These are phyloP conservation scores for Lithospermum erythrorhizon DNA, from an alignment of 257 asterid genomes.

Conservation along the genomic window DNA sequence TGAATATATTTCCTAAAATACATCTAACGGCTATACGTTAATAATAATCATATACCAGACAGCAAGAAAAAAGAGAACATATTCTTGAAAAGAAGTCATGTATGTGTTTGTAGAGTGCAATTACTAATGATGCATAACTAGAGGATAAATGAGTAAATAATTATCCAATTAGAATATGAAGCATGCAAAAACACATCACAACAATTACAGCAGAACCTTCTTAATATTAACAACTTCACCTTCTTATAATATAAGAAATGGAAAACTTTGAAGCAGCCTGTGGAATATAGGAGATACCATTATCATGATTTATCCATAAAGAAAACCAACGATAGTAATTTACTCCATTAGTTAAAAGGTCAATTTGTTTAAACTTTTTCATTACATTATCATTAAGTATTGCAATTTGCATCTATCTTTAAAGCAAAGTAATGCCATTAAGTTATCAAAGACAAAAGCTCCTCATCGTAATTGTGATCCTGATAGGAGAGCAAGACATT, in stretches of 20 bases:
- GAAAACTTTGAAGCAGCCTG: background rate
- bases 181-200: too few species aligned
- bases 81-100: background rate
- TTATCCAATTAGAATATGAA: background rate
- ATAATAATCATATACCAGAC: slow-evolving; percentile 16
- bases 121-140: background rate
- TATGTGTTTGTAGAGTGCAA: background rate
- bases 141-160: background rate
- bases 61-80: background rate
- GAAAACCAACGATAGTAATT: background rate
- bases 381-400: slow-evolving; percentile 1
- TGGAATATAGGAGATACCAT: background rate
- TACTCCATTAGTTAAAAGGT: background rate
- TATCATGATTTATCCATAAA: background rate
- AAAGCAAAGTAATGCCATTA: slow-evolving; percentile 10
- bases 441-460: background rate
- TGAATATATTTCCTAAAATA: too few species aligned
- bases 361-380: slow-evolving; percentile 3
- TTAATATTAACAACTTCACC: background rate
- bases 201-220: background rate
- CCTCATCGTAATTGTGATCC: background rate
- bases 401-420: slow-evolving; percentile 9
- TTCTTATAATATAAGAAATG: background rate
- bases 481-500: background rate
- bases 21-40: too few species aligned